Base-by-base conservation (phyloP, 257 asterid genomes). In the Plantago major region DNA sequence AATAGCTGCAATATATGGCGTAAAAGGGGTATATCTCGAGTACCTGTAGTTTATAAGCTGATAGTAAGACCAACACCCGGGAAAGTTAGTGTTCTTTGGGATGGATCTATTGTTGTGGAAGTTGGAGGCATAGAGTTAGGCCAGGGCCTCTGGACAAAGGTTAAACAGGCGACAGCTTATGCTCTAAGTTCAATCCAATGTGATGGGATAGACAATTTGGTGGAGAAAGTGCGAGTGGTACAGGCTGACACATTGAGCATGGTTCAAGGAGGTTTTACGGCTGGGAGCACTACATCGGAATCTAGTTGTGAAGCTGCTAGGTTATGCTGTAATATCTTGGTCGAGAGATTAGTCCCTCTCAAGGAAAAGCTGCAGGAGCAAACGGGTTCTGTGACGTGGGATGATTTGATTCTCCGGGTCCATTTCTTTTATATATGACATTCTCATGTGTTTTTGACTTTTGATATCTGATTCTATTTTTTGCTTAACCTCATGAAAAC, bases 121-220 rank as follows among this genome's bases (percentile, higher is more conserved):
- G 84, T 87, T 22, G 96, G 94, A 57, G 96, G 96, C 42, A 77
- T 84, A 54, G 96, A 87, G 40, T 26, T 87, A 48, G 96, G 96
- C 12, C 96, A 87, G 70, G 96, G 96, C 74, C 79, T 87, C 26
- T 82, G 82, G 86, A 87, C 94, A 8, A 87, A 87, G 81, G 96
- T 82, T 18, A 82, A 69, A 63, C 89, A 87, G 68, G 81, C 74
- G 56, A 66, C 91, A 6, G 94, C 91, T 9, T 82, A 79, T 70
- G 83, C 80, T 60, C 80, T 87, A 22, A 55, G 94, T 73, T 68
- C 49, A 43, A 64, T 82, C 26, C 67, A 67, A 62, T 78, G 90
- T 60, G 79, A 70, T 66, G 86, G 81, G 42, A 70, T 71, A 1
- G 67, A 80, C 63, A 76, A 76, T 11, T 65, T 87, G 15, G 81